Evolutionary conservation across 202 grass and related monocot genomes (phyloP).

Genomic region (Schoenoplectus triqueter): DNA sequence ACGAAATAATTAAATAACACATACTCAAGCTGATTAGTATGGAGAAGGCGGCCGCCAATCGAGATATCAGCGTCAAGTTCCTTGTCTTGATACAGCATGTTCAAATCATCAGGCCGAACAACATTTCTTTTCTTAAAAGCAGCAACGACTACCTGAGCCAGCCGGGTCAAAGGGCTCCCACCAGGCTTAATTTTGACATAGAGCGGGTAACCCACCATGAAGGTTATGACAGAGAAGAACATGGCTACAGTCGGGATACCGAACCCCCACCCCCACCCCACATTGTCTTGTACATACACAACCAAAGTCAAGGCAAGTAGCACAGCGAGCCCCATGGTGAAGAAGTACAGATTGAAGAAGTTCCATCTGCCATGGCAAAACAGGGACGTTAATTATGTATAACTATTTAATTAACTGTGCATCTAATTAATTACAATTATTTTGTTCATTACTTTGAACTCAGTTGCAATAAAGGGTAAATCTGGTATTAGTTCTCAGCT

Average conservation of each 20-base stretch:
- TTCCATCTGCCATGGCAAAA: conserved; percentile 43
- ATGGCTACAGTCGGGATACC: conserved; percentile 63
- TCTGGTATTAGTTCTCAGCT: background rate
- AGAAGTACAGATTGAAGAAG: conserved; percentile 86
- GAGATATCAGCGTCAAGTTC: conserved; percentile 64
- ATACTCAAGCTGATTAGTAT: conserved; percentile 61
- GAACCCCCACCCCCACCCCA: conserved; percentile 68
- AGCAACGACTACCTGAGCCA: conserved; percentile 52
- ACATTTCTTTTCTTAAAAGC: conserved; percentile 61
- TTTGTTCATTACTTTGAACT: background rate
- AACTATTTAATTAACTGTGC: background rate
- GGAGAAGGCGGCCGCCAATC: conserved; percentile 56
- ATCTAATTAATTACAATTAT: background rate
- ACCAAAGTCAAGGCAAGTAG: conserved; percentile 56
- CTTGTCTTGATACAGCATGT: conserved; percentile 62
- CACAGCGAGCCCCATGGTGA: conserved; percentile 56
- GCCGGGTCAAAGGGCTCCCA: conserved; percentile 61
- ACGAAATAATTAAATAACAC: background rate
- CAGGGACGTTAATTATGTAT: background rate
- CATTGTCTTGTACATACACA: conserved; percentile 78
- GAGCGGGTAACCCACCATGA: conserved; percentile 61
- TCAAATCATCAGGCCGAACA: conserved; percentile 39
- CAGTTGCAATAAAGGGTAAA: background rate
- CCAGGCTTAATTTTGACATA: conserved; percentile 62
- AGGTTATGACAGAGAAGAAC: conserved; percentile 54